Evolutionary conservation across 1,139 yeast species (phyloP).

Genomic region (Waltiozyma sp.): DNA sequence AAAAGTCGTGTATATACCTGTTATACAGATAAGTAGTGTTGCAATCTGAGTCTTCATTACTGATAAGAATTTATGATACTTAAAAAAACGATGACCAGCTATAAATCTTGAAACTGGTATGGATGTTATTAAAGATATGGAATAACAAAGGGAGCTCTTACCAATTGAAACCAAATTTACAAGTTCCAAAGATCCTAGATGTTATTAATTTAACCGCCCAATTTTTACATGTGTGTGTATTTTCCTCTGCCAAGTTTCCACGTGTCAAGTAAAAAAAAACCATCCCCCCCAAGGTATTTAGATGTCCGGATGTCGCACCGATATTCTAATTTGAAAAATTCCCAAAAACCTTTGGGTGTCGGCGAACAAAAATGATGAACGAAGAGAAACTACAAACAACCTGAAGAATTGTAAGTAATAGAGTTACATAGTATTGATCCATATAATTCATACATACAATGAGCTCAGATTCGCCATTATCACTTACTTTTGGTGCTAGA

Average conservation of each 20-base stretch:
- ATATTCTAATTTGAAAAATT: not conserved
- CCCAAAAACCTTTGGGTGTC: not conserved
- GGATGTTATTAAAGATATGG: too few species aligned
- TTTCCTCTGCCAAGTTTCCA: not conserved
- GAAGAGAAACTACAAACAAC: too few species aligned
- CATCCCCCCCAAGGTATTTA: too few species aligned
- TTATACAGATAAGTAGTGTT: conserved; percentile 39
- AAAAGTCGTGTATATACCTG: conserved; percentile 77
- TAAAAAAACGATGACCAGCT: too few species aligned
- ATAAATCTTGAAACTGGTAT: too few species aligned
- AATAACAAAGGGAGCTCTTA: too few species aligned
- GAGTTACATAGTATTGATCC: too few species aligned
- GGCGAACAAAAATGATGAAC: not conserved
- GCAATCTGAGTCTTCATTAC: not conserved
- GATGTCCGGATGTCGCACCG: not conserved
- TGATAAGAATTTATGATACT: too few species aligned
- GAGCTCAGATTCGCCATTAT: conserved; percentile 25
- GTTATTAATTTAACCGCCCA: not conserved
- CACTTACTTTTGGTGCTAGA: conserved; percentile 36
- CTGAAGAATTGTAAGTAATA: too few species aligned
- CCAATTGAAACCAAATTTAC: too few species aligned
- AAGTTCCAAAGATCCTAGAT: too few species aligned
- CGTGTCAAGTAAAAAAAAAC: too few species aligned
- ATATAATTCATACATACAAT: not conserved
- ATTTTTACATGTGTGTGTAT: not conserved